These are phyloP conservation scores for Agaricus subrufescens DNA, from an alignment of 768 basidiomycete genomes.

Conservation along the genomic window DNA sequence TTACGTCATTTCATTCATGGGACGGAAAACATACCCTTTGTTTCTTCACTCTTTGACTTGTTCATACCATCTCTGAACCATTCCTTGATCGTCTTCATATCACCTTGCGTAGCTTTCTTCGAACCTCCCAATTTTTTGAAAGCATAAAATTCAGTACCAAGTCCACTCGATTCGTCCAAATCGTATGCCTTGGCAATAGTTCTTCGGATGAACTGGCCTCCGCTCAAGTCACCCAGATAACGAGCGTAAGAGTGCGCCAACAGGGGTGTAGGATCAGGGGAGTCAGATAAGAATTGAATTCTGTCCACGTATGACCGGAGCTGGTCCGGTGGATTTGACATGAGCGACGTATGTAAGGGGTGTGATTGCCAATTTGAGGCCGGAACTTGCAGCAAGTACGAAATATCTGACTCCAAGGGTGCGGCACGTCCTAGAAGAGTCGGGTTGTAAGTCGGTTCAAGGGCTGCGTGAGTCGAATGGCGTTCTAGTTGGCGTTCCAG, in stretches of 20 bases:
- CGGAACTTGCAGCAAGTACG: slow-evolving; percentile 49
- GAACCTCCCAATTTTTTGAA: slow-evolving; percentile 54
- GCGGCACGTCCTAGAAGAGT: slow-evolving; percentile 58
- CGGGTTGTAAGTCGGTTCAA: slow-evolving; percentile 71
- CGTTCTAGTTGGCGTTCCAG: slow-evolving; percentile 54
- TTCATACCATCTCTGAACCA: slow-evolving; percentile 62
- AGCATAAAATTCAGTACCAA: slow-evolving; percentile 64
- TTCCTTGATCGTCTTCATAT: slow-evolving; percentile 70
- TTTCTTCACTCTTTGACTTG: slow-evolving; percentile 28
- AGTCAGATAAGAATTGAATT: slow-evolving; percentile 42
- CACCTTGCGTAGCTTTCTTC: slow-evolving; percentile 44
- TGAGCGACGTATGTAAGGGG: slow-evolving; percentile 44
- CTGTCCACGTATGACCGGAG: slow-evolving; percentile 51
- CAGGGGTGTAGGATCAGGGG: slow-evolving; percentile 44
- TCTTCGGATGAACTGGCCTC: slow-evolving; percentile 67
- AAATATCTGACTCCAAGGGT: slow-evolving; percentile 62
- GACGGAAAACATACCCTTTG: slow-evolving; percentile 33
- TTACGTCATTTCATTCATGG: not conserved
- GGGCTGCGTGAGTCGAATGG: slow-evolving; percentile 56
- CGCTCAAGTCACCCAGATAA: slow-evolving; percentile 77
- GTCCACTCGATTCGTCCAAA: slow-evolving; percentile 44
- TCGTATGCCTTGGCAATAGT: slow-evolving; percentile 63
- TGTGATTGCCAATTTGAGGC: slow-evolving; percentile 52
- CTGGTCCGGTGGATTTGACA: slow-evolving; percentile 37
- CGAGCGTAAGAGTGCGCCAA: slow-evolving; percentile 81